Evolutionary conservation across 2,329 filamentous ascomycete genomes (phyloP).

Genomic region (Cladosporium cucumerinum): DNA sequence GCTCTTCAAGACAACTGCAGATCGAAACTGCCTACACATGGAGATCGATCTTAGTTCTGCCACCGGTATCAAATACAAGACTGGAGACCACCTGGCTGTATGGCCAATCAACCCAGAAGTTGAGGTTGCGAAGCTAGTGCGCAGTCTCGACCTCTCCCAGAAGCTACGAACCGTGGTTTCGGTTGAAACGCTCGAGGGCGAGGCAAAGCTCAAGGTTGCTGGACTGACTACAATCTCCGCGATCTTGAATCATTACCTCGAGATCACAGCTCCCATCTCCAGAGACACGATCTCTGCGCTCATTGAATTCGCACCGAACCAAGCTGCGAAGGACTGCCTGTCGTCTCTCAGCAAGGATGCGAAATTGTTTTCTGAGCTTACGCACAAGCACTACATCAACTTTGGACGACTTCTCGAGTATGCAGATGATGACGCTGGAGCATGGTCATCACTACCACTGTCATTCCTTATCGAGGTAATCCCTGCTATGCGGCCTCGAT

Average conservation of each 20-base stretch:
- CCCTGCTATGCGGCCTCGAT: conserved; percentile 25
- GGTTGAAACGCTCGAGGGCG: conserved; percentile 31
- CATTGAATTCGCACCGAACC: conserved; percentile 14
- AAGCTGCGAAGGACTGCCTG: conserved; percentile 39
- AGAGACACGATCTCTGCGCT: conserved; percentile 41
- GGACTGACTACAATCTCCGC: conserved; percentile 52
- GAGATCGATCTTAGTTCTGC: conserved; percentile 42
- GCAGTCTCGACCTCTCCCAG: conserved; percentile 50
- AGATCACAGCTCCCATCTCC: conserved; percentile 66
- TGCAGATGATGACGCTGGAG: conserved; percentile 37
- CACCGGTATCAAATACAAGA: conserved; percentile 56
- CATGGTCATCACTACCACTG: conserved; percentile 57
- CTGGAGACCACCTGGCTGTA: conserved; percentile 45
- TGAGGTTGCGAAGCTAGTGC: neutral
- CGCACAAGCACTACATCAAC: conserved; percentile 38
- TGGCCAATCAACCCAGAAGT: conserved; percentile 50
- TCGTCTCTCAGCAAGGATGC: conserved; percentile 41
- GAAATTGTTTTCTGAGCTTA: conserved; percentile 47
- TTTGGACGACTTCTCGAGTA: conserved; percentile 65
- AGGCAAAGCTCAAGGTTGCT: conserved; percentile 22
- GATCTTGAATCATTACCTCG: conserved; percentile 65
- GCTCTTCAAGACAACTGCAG: conserved; percentile 33
- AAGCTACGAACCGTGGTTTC: conserved; percentile 22
- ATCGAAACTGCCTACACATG: conserved; percentile 43
- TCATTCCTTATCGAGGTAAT: conserved; percentile 46